Percentiles rank a stretch among this genome's conserved stretches.
These are phyloP conservation scores for Talaromyces proteolyticus DNA, from an alignment of 495 filamentous ascomycete species.

Conservation along the genomic window DNA sequence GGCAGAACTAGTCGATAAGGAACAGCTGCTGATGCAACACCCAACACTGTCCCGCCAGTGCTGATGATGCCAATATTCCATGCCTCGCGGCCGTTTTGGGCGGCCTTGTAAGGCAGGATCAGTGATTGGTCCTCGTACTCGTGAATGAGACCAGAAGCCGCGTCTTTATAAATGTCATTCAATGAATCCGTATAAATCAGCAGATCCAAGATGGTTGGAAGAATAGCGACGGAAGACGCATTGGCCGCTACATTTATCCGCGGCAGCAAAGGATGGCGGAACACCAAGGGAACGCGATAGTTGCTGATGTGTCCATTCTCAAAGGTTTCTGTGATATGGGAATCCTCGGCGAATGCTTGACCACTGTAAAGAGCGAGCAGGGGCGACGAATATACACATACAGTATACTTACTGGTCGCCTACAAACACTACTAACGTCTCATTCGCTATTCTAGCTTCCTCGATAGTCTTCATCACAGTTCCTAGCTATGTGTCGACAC, in stretches of 20 bases:
- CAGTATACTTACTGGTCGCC: conserved; percentile 33
- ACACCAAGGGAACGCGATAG: conserved; percentile 25
- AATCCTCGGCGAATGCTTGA: conserved; percentile 18
- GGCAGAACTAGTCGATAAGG: conserved; percentile 36
- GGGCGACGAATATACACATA: background rate
- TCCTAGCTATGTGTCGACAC: conserved; percentile 33
- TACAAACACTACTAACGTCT: conserved; percentile 39
- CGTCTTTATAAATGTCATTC: conserved; percentile 18
- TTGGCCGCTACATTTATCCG: conserved; percentile 20
- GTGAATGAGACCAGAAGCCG: conserved; percentile 29
- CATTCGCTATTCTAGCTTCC: conserved; percentile 31
- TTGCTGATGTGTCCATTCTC: conserved; percentile 29
- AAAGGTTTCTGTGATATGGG: conserved; percentile 17
- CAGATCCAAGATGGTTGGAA: conserved; percentile 24
- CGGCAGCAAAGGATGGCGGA: conserved; percentile 24
- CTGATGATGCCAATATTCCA: conserved; percentile 44
- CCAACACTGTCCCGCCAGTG: conserved; percentile 35
- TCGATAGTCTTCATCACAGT: conserved; percentile 31
- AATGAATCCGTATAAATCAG: conserved; percentile 29
- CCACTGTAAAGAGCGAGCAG: conserved; percentile 11
- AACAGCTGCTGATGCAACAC: conserved; percentile 29
- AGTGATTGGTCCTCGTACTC: conserved; percentile 43
- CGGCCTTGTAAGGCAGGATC: conserved; percentile 30
- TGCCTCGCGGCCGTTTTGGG: conserved; percentile 25
- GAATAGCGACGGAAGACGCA: conserved; percentile 18